phyloP scores from a whole-genome alignment of 2,329 filamentous ascomycete genomes.

The Stachybotrys chartarum region DNA sequence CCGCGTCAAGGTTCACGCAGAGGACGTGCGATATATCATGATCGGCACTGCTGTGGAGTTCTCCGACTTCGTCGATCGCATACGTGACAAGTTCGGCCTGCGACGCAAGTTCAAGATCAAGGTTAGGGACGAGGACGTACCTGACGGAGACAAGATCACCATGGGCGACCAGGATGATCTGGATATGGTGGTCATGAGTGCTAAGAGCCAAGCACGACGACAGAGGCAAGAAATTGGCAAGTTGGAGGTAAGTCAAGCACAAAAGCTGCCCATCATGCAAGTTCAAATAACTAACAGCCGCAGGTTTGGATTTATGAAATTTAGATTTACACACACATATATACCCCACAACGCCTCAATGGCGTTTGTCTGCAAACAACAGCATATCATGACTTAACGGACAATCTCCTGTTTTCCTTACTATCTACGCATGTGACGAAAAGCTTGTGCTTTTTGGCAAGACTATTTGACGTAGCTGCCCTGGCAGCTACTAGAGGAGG shows the following conservation, averaged over 20 bases:
- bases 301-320: conserved; percentile 42
- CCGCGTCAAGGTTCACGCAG: conserved; percentile 84
- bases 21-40: conserved; percentile 91
- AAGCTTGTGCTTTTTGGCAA: not conserved
- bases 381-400: not conserved
- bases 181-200: conserved; percentile 72
- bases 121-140: conserved; percentile 70
- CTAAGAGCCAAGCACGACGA: conserved; percentile 61
- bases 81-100: conserved; percentile 82
- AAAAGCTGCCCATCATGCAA: not conserved
- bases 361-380: not conserved
- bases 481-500: too few relatives aligned
- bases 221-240: conserved; percentile 80
- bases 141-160: conserved; percentile 86
- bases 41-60: conserved; percentile 68
- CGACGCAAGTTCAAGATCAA: conserved; percentile 79
- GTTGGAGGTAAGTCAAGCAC: conserved; percentile 70
- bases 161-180: conserved; percentile 95
- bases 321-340: conserved; percentile 11
- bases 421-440: not conserved
- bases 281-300: conserved; percentile 9
- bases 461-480: too few relatives aligned
- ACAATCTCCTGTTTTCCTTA: not conserved
- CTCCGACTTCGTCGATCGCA: conserved; percentile 67
- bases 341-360: not conserved